A percentile compares a stretch with the other conserved stretches of the same genome.
phyloP scores from a whole-genome alignment of 2,329 filamentous ascomycete genomes.

The Neopestalotiopsis sp. region DNA sequence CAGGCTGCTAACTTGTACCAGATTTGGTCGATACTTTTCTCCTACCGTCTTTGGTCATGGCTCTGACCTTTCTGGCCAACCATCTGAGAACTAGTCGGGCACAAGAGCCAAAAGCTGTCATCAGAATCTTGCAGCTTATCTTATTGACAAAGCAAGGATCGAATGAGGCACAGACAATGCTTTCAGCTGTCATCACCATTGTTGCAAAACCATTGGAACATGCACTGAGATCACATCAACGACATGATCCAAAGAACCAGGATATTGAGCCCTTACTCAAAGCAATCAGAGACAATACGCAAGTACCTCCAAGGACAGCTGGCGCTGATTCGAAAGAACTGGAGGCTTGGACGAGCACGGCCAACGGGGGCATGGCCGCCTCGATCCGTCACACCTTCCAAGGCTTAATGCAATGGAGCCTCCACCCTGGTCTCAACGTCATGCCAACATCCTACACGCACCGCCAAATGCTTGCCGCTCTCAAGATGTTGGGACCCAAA shows the following conservation, averaged over 20 bases:
- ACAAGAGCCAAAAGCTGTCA: conserved; percentile 68
- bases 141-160: conserved; percentile 74
- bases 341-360: conserved; percentile 66
- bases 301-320: conserved; percentile 63
- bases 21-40: conserved; percentile 81
- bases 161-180: conserved; percentile 72
- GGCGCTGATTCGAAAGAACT: conserved; percentile 70
- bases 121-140: conserved; percentile 75
- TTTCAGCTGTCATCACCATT: conserved; percentile 73
- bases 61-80: conserved; percentile 72
- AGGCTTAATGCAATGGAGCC: conserved; percentile 69
- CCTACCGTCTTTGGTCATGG: conserved; percentile 77
- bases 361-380: conserved; percentile 59
- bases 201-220: conserved; percentile 72
- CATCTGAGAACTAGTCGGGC: conserved; percentile 70
- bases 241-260: conserved; percentile 68
- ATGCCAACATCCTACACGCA: conserved; percentile 74
- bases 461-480: conserved; percentile 66
- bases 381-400: conserved; percentile 66
- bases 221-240: conserved; percentile 69
- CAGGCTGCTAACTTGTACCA: conserved; percentile 35
- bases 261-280: conserved; percentile 73
- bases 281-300: conserved; percentile 66
- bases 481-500: conserved; percentile 66
- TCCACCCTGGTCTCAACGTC: conserved; percentile 57